Evolutionary conservation across 805 yeast genomes (phyloP).

Genomic region (Yamadazyma paraphyllophila): DNA sequence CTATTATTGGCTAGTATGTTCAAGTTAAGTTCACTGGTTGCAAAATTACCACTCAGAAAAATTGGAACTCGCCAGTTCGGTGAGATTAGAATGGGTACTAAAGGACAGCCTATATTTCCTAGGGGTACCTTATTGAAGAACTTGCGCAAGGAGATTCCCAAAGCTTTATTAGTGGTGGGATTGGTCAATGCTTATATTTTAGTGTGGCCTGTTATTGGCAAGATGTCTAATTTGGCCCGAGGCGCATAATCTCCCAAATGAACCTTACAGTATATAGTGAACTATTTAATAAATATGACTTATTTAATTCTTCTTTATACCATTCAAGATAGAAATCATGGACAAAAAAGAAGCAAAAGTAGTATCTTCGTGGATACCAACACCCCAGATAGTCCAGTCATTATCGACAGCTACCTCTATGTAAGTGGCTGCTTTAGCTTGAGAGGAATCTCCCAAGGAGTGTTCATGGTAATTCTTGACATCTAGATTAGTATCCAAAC

Average conservation of each 20-base stretch:
- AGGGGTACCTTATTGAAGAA: constrained; percentile 10
- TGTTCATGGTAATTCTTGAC: constrained; percentile 77
- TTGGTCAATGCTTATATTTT: constrained; percentile 11
- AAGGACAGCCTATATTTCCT: constrained; percentile 13
- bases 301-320: constrained; percentile 22
- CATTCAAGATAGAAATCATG: constrained; percentile 62
- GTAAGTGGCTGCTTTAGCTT: constrained; percentile 75
- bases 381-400: constrained; percentile 69
- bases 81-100: constrained; percentile 10
- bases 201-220: constrained; percentile 14
- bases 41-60: constrained; percentile 3
- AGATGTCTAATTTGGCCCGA: constrained; percentile 8
- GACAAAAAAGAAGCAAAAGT: constrained; percentile 80
- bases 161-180: constrained; percentile 4
- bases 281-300: constrained; percentile 1
- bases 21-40: neutral
- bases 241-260: constrained; percentile 8
- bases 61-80: constrained; percentile 2
- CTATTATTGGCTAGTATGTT: constrained; percentile 2
- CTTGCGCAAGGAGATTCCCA: constrained; percentile 11
- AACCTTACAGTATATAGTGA: neutral
- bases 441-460: constrained; percentile 71
- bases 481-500: constrained; percentile 49
- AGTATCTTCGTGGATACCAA: constrained; percentile 87
- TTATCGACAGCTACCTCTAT: constrained; percentile 39